Conservation (phyloP, 371 early-diverging fungal species). For the Coemansia sp. region DNA sequence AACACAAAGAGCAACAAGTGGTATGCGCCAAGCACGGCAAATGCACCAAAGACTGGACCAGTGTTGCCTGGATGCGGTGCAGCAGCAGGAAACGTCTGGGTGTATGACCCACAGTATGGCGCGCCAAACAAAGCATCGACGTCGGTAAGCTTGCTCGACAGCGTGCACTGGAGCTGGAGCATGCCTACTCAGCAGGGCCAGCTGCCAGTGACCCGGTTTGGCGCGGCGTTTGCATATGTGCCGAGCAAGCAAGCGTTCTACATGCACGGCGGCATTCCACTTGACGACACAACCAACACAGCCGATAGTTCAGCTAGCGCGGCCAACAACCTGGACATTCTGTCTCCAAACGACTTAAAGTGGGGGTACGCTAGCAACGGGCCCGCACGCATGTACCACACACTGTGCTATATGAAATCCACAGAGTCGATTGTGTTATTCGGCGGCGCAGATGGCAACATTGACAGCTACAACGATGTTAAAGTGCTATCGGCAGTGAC, state of each 20-base stretch:
- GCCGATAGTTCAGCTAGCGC: constrained; percentile 25
- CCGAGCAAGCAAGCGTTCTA: constrained; percentile 22
- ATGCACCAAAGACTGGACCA: constrained; percentile 34
- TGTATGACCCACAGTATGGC: constrained; percentile 38
- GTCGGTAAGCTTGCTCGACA: constrained; percentile 35
- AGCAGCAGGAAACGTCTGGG: constrained; percentile 33
- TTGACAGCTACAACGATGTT: constrained; percentile 43
- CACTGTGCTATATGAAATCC: constrained; percentile 46
- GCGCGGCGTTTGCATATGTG: constrained; percentile 41
- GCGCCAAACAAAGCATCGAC: constrained; percentile 10
- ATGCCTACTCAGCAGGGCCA: constrained; percentile 38
- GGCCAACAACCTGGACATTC: constrained; percentile 44
- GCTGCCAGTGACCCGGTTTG: constrained; percentile 44
- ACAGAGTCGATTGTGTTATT: constrained; percentile 40
- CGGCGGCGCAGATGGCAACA: constrained; percentile 48
- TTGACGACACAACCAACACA: constrained; percentile 19
- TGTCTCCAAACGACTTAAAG: constrained; percentile 37
- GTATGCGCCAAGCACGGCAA: constrained; percentile 44
- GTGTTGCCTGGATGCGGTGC: constrained; percentile 48
- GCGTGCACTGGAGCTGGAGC: constrained; percentile 51
- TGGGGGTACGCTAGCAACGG: constrained; percentile 51
- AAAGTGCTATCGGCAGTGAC: constrained; percentile 22
- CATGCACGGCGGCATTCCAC: constrained; percentile 45
- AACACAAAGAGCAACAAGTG: constrained; percentile 37
- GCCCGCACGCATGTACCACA: constrained; percentile 47